These are phyloP conservation scores for Apiotrichum montevideense DNA, from an alignment of 1,284 basidiomycete species.

Conservation along the genomic window DNA sequence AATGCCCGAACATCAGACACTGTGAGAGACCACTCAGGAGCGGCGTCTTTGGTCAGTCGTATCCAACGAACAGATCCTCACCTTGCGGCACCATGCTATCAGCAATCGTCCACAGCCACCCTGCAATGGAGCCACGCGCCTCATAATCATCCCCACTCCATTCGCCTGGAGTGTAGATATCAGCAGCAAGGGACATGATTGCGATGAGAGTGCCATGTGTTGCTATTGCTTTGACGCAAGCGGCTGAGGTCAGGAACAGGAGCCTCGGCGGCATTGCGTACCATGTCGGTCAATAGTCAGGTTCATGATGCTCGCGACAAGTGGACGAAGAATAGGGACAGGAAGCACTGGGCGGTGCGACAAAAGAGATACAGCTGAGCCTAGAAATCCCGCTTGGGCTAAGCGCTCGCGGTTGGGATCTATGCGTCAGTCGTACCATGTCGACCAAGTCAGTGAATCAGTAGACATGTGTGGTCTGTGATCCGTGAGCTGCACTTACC, in stretches of 20 bases:
- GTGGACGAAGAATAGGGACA: conserved; percentile 8
- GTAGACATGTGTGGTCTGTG: too few species aligned
- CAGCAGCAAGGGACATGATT: background rate
- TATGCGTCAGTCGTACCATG: conserved; percentile 3
- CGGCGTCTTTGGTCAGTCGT: background rate
- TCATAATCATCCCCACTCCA: background rate
- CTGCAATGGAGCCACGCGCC: background rate
- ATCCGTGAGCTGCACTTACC: conserved; percentile 17
- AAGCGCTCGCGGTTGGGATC: conserved; percentile 26
- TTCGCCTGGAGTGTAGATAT: conserved; percentile 1
- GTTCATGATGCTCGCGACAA: conserved; percentile 34
- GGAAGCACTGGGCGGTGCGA: background rate
- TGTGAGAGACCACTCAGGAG: background rate
- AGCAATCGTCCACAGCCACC: conserved; percentile 1
- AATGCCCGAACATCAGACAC: background rate
- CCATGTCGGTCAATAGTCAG: conserved; percentile 24
- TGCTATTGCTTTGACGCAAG: background rate
- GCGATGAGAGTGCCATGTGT: background rate
- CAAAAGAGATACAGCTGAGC: background rate
- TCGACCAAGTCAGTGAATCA: background rate
- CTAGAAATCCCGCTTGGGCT: conserved; percentile 15
- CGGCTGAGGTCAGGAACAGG: background rate
- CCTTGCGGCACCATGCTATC: background rate
- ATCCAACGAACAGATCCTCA: background rate
- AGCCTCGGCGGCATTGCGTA: conserved; percentile 13